Evolutionary conservation across 768 basidiomycete genomes (phyloP).

Genomic region (Roridomyces roridus): DNA sequence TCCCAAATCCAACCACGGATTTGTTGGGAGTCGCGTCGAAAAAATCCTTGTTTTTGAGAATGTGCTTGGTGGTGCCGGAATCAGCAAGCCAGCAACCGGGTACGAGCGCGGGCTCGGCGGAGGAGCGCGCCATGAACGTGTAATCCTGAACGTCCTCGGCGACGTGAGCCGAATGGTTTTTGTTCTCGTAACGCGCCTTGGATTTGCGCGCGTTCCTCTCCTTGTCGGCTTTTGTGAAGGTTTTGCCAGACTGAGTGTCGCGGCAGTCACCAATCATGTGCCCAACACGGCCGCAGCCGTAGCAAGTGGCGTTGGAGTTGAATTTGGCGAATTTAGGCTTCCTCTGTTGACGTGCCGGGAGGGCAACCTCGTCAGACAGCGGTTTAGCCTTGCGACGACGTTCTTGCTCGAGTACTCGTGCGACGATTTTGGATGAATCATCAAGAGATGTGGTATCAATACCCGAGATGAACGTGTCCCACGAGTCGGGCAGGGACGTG

Average conservation of each 20-base stretch:
- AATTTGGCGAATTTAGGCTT: conserved; percentile 4
- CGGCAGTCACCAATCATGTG: conserved; percentile 14
- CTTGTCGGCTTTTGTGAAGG: conserved; percentile 8
- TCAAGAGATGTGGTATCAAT: conserved; percentile 27
- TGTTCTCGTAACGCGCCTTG: conserved; percentile 1
- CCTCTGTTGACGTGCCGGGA: neutral
- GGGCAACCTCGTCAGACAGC: conserved; percentile 10
- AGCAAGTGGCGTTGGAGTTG: conserved; percentile 14
- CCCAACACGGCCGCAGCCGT: conserved; percentile 15
- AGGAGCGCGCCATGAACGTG: conserved; percentile 4
- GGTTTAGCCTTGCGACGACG: conserved; percentile 17
- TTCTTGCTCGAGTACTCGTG: conserved; percentile 33
- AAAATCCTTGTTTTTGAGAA: neutral
- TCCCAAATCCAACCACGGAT: conserved; percentile 9
- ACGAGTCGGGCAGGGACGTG: conserved; percentile 39
- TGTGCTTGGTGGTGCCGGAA: conserved; percentile 5
- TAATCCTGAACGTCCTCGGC: neutral
- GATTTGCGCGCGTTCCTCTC: conserved; percentile 4
- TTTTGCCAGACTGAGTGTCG: conserved; percentile 9
- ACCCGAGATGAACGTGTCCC: conserved; percentile 35
- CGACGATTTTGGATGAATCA: conserved; percentile 26
- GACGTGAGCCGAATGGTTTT: neutral
- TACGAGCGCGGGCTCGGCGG: neutral
- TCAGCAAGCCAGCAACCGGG: conserved; percentile 8
- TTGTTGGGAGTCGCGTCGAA: conserved; percentile 2